Percentiles rank a stretch among this genome's conserved stretches.
Evolutionary conservation across 2,329 filamentous ascomycete genomes (phyloP).

Genomic region (Cryphonectria parasitica): DNA sequence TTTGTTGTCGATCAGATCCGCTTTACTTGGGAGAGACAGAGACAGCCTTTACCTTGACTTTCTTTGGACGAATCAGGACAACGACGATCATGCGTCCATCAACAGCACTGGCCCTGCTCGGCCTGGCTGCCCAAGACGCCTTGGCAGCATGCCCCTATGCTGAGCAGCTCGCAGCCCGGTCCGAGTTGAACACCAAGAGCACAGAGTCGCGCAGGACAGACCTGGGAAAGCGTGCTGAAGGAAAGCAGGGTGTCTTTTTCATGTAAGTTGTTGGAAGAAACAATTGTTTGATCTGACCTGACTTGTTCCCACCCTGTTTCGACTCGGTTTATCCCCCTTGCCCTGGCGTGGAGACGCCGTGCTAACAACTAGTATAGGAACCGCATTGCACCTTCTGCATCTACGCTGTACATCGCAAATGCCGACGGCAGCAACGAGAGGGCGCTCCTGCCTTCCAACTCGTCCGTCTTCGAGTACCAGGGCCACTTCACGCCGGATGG

Average conservation of each 20-base stretch:
- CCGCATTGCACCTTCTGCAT: slow-evolving; percentile 31
- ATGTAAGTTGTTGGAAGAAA: slow-evolving; percentile 16
- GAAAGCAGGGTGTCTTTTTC: slow-evolving; percentile 24
- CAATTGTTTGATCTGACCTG: background rate
- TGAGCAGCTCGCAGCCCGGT: slow-evolving; percentile 11
- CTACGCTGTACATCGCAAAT: slow-evolving; percentile 39
- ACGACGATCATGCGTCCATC: slow-evolving; percentile 14
- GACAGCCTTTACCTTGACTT: background rate
- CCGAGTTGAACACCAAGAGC: background rate
- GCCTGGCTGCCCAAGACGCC: slow-evolving; percentile 14
- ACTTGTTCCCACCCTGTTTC: background rate
- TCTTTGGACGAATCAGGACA: background rate
- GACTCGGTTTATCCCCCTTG: background rate
- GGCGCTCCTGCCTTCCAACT: slow-evolving; percentile 37
- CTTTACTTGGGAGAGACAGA: background rate
- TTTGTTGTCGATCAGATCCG: slow-evolving; percentile 3
- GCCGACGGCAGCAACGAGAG: slow-evolving; percentile 44
- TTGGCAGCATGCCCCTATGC: slow-evolving; percentile 26
- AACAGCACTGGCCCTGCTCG: slow-evolving; percentile 17
- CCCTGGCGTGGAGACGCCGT: background rate
- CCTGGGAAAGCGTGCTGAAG: slow-evolving; percentile 17
- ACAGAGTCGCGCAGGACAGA: background rate
- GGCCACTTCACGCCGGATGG: slow-evolving; percentile 44
- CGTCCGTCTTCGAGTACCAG: slow-evolving; percentile 44
- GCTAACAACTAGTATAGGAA: slow-evolving; percentile 29